These are phyloP conservation scores for Dicorynia guianensis DNA, from an alignment of 306 rosid genomes.

Conservation along the genomic window DNA sequence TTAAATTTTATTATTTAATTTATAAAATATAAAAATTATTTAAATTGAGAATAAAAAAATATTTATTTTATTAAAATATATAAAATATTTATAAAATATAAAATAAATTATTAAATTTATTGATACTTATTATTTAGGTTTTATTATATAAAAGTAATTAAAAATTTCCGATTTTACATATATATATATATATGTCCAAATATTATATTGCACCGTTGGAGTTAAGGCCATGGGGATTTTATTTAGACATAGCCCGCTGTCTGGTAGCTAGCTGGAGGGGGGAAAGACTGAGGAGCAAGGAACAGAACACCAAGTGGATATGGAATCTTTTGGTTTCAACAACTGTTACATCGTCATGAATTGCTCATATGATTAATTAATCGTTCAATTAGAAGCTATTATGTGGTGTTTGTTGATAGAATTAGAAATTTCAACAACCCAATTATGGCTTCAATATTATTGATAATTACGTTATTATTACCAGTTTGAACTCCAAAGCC, in stretches of 20 bases:
- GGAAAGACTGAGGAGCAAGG: constrained; percentile 32
- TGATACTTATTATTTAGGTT: too few species aligned
- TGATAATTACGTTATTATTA: constrained; percentile 20
- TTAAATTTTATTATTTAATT: too few species aligned
- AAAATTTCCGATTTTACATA: background rate
- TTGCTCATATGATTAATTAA: constrained; percentile 8
- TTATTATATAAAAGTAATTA: too few species aligned
- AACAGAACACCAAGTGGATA: constrained; percentile 22
- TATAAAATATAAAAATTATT: too few species aligned
- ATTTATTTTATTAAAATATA: too few species aligned
- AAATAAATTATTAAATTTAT: too few species aligned
- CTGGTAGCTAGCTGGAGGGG: constrained; percentile 34
- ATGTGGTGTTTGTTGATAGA: constrained; percentile 37
- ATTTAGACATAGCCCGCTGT: constrained; percentile 42
- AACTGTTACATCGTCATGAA: constrained; percentile 35
- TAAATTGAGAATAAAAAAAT: too few species aligned
- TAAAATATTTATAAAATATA: too few species aligned
- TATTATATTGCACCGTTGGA: constrained; percentile 12
- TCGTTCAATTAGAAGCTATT: constrained; percentile 43
- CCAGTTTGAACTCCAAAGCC: constrained; percentile 2
- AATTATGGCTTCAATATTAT: constrained; percentile 39
- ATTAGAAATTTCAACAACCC: constrained; percentile 49
- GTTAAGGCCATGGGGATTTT: constrained; percentile 18
- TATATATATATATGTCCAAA: background rate
- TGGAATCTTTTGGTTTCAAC: constrained; percentile 49